These are phyloP conservation scores for Triticum timopheevii DNA, from an alignment of 176 grass and related monocot genomes.

Conservation along the genomic window DNA sequence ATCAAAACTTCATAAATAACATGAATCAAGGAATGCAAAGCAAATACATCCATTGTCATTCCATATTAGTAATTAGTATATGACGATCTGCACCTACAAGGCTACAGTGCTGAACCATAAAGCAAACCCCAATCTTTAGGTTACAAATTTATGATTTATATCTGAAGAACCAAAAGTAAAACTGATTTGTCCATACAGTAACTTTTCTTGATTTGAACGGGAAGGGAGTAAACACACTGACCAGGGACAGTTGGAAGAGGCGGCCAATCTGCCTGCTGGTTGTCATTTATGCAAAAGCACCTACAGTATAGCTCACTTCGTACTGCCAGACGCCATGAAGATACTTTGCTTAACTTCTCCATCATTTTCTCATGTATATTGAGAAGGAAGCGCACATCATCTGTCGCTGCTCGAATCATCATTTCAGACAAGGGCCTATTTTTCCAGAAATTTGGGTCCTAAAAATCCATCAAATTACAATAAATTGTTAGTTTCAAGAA, in stretches of 20 bases:
- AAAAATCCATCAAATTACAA: constrained; percentile 33
- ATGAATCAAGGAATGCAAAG: constrained; percentile 3
- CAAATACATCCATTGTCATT: constrained; percentile 2
- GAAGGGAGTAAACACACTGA: constrained; percentile 34
- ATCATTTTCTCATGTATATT: constrained; percentile 91
- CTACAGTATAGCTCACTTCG: constrained; percentile 78
- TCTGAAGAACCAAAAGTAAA: constrained; percentile 15
- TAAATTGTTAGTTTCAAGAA: constrained; percentile 27
- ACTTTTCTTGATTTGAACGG: constrained; percentile 7
- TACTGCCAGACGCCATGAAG: constrained; percentile 69
- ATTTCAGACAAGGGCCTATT: constrained; percentile 85
- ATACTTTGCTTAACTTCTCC: constrained; percentile 65
- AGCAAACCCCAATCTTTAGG: constrained; percentile 15
- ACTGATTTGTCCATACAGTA: constrained; percentile 1
- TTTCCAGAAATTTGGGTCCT: constrained; percentile 86
- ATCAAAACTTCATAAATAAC: background rate
- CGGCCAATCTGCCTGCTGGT: constrained; percentile 79
- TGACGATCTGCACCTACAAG: constrained; percentile 13
- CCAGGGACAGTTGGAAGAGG: constrained; percentile 74
- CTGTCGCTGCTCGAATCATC: constrained; percentile 86
- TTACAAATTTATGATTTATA: constrained; percentile 33
- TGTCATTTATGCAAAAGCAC: constrained; percentile 87
- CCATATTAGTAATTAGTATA: constrained; percentile 1
- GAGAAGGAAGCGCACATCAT: constrained; percentile 91
- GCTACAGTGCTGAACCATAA: background rate